Conservation (phyloP, 768 basidiomycete species). For the Dacryopinax primogenitus region DNA sequence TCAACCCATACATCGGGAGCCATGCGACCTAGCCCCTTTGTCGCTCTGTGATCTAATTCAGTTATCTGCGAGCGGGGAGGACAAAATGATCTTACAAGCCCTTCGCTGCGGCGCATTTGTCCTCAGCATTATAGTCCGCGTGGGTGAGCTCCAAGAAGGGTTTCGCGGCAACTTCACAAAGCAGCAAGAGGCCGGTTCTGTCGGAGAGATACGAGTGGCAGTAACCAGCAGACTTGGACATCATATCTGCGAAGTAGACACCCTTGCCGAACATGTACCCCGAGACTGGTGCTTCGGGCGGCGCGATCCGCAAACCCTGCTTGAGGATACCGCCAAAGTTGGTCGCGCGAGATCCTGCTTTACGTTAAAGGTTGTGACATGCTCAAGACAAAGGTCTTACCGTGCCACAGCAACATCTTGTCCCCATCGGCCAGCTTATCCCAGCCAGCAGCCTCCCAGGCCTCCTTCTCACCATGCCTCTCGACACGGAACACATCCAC, state of each 20-base stretch:
- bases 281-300: conserved; percentile 38
- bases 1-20: conserved; percentile 49
- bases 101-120: conserved; percentile 32
- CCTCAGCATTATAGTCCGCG: conserved; percentile 41
- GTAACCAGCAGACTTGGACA: conserved; percentile 54
- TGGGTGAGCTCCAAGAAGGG: conserved; percentile 39
- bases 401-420: conserved; percentile 49
- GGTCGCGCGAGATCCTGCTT: conserved; percentile 38
- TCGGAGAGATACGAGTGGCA: conserved; percentile 40
- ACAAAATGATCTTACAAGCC: conserved; percentile 27
- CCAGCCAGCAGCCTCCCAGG: conserved; percentile 38
- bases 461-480: conserved; percentile 29
- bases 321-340: conserved; percentile 49
- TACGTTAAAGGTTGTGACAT: neutral
- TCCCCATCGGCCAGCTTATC: conserved; percentile 36
- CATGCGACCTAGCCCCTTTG: conserved; percentile 41
- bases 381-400: neutral
- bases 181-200: conserved; percentile 41
- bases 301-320: conserved; percentile 52
- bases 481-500: conserved; percentile 43
- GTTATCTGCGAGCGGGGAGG: neutral
- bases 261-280: conserved; percentile 51
- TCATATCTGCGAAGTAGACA: conserved; percentile 55
- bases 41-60: conserved; percentile 29
- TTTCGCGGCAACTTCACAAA: conserved; percentile 48